Evolutionary conservation across 192 early-diverging fungal genomes (phyloP), one percentile per base, ranked within the genome.

Genomic region (Cladochytrium replicatum): DNA sequence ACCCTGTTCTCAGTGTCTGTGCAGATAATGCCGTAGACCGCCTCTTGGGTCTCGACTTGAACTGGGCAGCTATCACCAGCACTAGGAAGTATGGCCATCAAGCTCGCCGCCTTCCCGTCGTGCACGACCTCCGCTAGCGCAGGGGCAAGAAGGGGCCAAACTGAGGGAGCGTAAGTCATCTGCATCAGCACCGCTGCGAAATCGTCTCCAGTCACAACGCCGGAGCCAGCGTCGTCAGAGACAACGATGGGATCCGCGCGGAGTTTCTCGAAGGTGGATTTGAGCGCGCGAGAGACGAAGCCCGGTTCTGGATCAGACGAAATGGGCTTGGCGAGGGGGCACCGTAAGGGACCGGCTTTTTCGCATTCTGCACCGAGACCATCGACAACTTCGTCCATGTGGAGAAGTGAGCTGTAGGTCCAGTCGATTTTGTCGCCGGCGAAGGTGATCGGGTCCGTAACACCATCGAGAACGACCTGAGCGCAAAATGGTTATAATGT

Each of bases 281-380:
- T 13, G 7, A 25, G 6, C 31, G 58, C 19, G 3, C 43, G 54
- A 19, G 26, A 25, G 9, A 41, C 8, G 13, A 52, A 45, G 3
- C 46, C 29, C 1, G n/a, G 41, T 13, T 19, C 38, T 6, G 46
- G 13, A 29, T 30, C 11, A 41, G 7, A 29, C 40, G 6, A 25
- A 15, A 4, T 4, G 23, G 24, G 2, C 5, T 21, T n/a, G 0
- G 65, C 60, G 5, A 68, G 43, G 4, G 61, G 52, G 43, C 66
- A 68, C 24, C 62, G 57, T 21, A 24, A 8, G 13, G 61, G 52
- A 9, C 66, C 66, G 9, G 66, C 66, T 1, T 23, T 24, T 37
- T 68, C 61, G 52, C 68, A 71, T 13, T 38, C 25, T 2, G 42
- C 11, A 15, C 51, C 58, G 29, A 71, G 60, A 22, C 29, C 50